Conservation (phyloP, 176 grass and related monocot genomes). For the Triticum timopheevii region DNA sequence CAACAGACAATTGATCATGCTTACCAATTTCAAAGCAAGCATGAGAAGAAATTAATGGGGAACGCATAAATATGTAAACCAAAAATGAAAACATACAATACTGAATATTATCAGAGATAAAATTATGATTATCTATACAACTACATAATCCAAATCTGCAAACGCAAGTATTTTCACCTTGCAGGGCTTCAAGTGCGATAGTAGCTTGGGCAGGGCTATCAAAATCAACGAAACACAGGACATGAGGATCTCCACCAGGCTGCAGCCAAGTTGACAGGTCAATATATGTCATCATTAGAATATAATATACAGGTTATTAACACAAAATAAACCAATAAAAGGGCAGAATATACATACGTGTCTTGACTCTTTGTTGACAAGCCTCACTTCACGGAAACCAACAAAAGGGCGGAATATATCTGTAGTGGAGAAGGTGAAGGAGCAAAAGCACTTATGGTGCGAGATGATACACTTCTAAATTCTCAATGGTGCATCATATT, state of each 20-base stretch:
- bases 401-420: slow-evolving; percentile 99
- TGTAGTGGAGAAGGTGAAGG: slow-evolving; percentile 51
- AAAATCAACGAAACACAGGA: slow-evolving; percentile 98
- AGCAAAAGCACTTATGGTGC: slow-evolving; percentile 1
- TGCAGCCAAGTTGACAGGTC: slow-evolving; percentile 28
- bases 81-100: not conserved
- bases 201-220: slow-evolving; percentile 82
- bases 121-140: not conserved
- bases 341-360: slow-evolving; percentile 53
- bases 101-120: not conserved
- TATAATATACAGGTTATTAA: not conserved
- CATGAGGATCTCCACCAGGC: slow-evolving; percentile 83
- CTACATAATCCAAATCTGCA: slow-evolving; percentile 7
- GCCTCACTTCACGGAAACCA: slow-evolving; percentile 96
- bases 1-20: not conserved
- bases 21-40: not conserved
- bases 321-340: not conserved
- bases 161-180: slow-evolving; percentile 71
- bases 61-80: slow-evolving; percentile 13
- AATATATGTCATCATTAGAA: slow-evolving; percentile 4
- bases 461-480: not conserved
- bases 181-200: slow-evolving; percentile 85
- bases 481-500: not conserved
- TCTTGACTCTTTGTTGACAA: slow-evolving; percentile 98
- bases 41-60: not conserved